Evolutionary conservation across 345 rosid species (phyloP).

Genomic region (Hibiscus trionum): DNA sequence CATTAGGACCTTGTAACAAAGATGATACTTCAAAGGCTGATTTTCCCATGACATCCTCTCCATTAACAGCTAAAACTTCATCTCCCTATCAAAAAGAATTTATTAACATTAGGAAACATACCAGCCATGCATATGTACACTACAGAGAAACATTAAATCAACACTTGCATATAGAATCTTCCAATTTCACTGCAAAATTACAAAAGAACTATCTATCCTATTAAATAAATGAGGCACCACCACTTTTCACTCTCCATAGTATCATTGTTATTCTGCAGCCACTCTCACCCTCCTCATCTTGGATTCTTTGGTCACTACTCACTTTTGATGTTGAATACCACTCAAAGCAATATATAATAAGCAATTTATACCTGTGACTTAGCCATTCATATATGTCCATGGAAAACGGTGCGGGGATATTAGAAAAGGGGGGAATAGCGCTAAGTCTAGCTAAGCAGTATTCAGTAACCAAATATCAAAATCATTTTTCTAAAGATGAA

Average conservation of each 20-base stretch:
- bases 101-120: neutral
- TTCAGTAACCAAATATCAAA: neutral
- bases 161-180: neutral
- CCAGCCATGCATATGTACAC: neutral
- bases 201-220: neutral
- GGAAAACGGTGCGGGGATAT: neutral
- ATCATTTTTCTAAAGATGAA: neutral
- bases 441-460: neutral
- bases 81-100: constrained; percentile 53
- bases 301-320: neutral
- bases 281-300: neutral
- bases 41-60: constrained; percentile 72
- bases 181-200: neutral
- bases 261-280: neutral
- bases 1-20: constrained; percentile 86
- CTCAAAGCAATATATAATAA: neutral
- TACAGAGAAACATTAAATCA: neutral
- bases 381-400: neutral
- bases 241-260: neutral
- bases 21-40: constrained; percentile 92
- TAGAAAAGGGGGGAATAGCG: neutral
- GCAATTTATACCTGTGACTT: neutral
- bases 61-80: constrained; percentile 76
- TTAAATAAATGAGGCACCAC: neutral
- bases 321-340: neutral